Evolutionary conservation across 2,329 filamentous ascomycete genomes (phyloP), one percentile per base, ranked within the genome.

Genomic region (Metarhizium brunneum): DNA sequence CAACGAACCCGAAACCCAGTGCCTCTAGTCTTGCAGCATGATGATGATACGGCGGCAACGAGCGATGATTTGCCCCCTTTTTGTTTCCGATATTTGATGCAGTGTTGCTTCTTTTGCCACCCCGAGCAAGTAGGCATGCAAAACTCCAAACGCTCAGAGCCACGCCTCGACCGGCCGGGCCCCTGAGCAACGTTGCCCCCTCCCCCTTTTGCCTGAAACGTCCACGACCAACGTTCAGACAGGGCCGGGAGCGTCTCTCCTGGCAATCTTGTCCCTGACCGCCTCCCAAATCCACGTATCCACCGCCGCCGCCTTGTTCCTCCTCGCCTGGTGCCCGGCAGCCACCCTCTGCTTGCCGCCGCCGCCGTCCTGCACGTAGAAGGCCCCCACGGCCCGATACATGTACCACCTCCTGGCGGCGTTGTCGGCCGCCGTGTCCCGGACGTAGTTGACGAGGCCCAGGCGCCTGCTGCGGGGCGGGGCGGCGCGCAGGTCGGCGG

Each of bases 271-370:
- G n/a, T 66, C 63, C 58, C 64, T 68, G 50, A 74, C 60, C 0
- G 63, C 65, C 47, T 72, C 70, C 73, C 73, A 76, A 6, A 75
- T 69, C 73, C 73, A 76, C 45, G 61, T 62, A 56, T 73, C 68
- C 0, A 71, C 66, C 58, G 57, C 43, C 57, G 61, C 60, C 54
- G 32, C 32, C 32, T 35, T 35, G 7, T 63, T 53, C 47, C 54
- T 14, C 55, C 52, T 57, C 35, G 50, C 18, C 50, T 54, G 54
- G 2, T 57, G 14, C 43, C 43, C 4, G 10, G 18, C 18, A 16
- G 16, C 29, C n/a, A 7, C 43, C 3, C 25, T 25, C 25, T 25
- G 25, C 25, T 25, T 25, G 25, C 43, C 43, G 40, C 14, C 1
- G 11, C 10, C 52, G 54, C 43, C 63, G 61, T 68, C 65, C 57